phyloP scores from a whole-genome alignment of 345 rosid genomes.

The Carallia brachiata region DNA sequence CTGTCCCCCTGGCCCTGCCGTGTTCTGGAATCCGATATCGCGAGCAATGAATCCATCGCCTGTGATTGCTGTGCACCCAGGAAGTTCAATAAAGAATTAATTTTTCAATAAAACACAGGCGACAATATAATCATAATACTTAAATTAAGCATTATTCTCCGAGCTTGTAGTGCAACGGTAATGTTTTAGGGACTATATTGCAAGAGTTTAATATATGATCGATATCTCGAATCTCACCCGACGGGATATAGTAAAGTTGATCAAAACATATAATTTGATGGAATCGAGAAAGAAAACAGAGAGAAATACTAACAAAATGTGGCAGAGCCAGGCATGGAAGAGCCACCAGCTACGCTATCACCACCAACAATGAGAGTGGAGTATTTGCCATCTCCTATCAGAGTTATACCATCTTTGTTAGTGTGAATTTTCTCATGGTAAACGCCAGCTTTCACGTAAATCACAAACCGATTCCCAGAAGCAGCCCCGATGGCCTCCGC shows the following conservation, averaged over 20 bases:
- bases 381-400: conserved; percentile 83
- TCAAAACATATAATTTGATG: neutral
- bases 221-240: no score
- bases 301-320: conserved; percentile 55
- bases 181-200: no score
- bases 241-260: no score
- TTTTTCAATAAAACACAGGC: no score
- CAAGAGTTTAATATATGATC: no score
- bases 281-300: neutral
- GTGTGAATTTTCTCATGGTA: conserved; percentile 65
- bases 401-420: conserved; percentile 53
- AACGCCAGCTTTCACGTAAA: conserved; percentile 76
- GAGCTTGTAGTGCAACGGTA: no score
- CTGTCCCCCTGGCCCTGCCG: conserved; percentile 61
- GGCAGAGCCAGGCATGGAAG: conserved; percentile 60
- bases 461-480: conserved; percentile 55
- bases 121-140: no score
- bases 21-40: conserved; percentile 74
- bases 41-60: conserved; percentile 76
- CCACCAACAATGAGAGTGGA: conserved; percentile 51
- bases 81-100: neutral
- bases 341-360: conserved; percentile 51
- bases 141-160: no score
- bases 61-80: conserved; percentile 41
- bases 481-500: conserved; percentile 67